phyloP scores from a whole-genome alignment of 1,284 basidiomycete species.

The Afroboletus lepidellus region DNA sequence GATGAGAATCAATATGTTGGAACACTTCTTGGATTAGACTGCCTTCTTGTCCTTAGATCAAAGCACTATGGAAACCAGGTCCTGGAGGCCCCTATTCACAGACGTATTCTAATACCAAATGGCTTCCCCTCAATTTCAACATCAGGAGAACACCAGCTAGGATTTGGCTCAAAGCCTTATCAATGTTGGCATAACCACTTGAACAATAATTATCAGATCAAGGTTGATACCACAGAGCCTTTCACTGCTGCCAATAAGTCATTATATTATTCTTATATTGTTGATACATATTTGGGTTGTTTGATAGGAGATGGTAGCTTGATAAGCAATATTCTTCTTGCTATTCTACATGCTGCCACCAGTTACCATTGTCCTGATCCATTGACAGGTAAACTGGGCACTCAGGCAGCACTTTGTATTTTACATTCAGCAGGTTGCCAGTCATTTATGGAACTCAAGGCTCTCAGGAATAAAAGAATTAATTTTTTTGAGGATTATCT shows the following conservation, averaged over 20 bases:
- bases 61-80: neutral
- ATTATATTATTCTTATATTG: neutral
- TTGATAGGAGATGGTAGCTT: neutral
- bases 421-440: slow-evolving; percentile 35
- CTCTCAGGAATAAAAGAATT: too few species aligned
- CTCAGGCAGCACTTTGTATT: slow-evolving; percentile 14
- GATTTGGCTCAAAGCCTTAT: too few species aligned
- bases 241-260: too few species aligned
- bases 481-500: too few species aligned
- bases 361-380: neutral
- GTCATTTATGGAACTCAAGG: slow-evolving; percentile 36
- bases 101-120: neutral
- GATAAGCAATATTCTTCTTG: neutral
- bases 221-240: too few species aligned
- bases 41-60: neutral
- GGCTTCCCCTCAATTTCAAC: neutral
- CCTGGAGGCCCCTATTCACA: neutral
- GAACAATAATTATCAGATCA: too few species aligned
- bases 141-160: too few species aligned
- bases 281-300: neutral
- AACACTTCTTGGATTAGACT: neutral
- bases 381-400: neutral
- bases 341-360: neutral
- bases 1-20: neutral
- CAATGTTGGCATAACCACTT: too few species aligned